Evolutionary conservation across 345 rosid genomes (phyloP).

Genomic region (Hypericum androsaemum): DNA sequence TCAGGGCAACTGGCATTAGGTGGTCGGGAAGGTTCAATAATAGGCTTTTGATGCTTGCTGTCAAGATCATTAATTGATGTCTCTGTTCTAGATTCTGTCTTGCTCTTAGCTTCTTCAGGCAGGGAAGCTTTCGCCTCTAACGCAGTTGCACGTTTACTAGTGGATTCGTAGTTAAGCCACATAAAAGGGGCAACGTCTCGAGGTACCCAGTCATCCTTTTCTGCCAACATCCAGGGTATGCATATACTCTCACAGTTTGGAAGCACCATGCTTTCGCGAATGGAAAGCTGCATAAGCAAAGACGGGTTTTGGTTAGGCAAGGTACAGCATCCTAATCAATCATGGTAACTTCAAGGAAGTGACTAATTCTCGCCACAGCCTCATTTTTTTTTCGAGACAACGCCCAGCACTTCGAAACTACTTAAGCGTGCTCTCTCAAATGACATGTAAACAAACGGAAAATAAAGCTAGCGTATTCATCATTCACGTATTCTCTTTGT

Average conservation of each 20-base stretch:
- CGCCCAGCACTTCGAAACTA: no score
- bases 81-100: conserved; percentile 16
- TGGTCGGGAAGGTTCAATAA: conserved; percentile 18
- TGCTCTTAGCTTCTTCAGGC: conserved; percentile 32
- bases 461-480: no score
- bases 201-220: conserved; percentile 83
- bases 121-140: conserved; percentile 18
- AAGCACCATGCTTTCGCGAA: conserved; percentile 72
- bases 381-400: no score
- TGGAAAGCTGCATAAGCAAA: conserved; percentile 39
- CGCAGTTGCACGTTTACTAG: conserved; percentile 22
- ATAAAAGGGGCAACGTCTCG: conserved; percentile 70
- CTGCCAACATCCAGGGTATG: conserved; percentile 83
- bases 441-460: no score
- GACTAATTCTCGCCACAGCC: no score
- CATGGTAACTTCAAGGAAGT: no score
- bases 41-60: conserved; percentile 23
- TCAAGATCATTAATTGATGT: conserved; percentile 23
- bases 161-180: conserved; percentile 68
- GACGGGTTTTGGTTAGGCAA: conserved; percentile 3
- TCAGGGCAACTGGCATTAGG: conserved; percentile 14
- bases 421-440: no score
- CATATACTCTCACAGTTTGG: conserved; percentile 76
- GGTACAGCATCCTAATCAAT: no score
- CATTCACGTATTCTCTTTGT: no score